Conservation (phyloP, 306 rosid genomes). For the Castanospermum australe region DNA sequence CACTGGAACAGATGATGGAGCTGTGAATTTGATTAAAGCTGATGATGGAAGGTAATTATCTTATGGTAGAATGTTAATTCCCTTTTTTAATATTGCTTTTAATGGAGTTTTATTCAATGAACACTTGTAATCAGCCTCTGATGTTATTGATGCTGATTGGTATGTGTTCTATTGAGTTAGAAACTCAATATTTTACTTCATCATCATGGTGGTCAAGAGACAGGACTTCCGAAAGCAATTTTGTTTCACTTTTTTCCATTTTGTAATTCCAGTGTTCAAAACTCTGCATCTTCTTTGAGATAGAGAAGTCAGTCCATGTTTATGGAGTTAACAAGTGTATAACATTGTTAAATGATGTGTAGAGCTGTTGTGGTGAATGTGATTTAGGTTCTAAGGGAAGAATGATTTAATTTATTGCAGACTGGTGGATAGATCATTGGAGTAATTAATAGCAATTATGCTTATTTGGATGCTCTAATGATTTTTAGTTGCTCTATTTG, state of each 20-base stretch:
- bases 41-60: slow-evolving; percentile 80
- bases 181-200: slow-evolving; percentile 3
- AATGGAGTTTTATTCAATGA: slow-evolving; percentile 3
- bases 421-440: slow-evolving; percentile 3
- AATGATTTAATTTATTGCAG: not conserved
- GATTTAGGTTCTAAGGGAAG: slow-evolving; percentile 12
- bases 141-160: slow-evolving; percentile 9
- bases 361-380: not conserved
- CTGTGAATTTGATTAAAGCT: slow-evolving; percentile 87
- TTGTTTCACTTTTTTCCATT: slow-evolving; percentile 3
- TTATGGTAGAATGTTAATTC: slow-evolving; percentile 21
- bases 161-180: slow-evolving; percentile 3
- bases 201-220: slow-evolving; percentile 10
- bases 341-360: slow-evolving; percentile 2
- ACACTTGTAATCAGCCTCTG: slow-evolving; percentile 16
- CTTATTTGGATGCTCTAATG: slow-evolving; percentile 7
- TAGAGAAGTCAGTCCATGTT: slow-evolving; percentile 6
- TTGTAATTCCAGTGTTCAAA: slow-evolving; percentile 19
- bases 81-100: slow-evolving; percentile 20
- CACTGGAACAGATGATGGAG: slow-evolving; percentile 98
- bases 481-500: slow-evolving; percentile 21
- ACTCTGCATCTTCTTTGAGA: not conserved
- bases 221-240: not conserved
- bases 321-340: slow-evolving; percentile 5
- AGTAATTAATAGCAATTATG: slow-evolving; percentile 20